A percentile compares a stretch with the other conserved stretches of the same genome.
Conservation (phyloP, 23 red algal species). For the Gracilaria domingensis region DNA sequence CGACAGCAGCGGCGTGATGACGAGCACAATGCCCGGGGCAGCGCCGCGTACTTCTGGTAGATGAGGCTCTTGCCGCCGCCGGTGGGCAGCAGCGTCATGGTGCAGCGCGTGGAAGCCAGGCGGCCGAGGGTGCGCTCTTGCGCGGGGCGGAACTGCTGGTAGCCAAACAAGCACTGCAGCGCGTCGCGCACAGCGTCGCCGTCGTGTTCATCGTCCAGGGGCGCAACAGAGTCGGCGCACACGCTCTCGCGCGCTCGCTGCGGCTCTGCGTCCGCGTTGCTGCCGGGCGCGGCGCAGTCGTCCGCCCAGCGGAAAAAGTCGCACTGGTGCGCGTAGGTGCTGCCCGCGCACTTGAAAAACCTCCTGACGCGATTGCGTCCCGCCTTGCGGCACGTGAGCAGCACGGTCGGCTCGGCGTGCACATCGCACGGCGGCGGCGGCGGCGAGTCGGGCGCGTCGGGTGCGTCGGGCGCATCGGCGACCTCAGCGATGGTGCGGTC, state of each 20-base stretch:
- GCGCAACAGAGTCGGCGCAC: background rate
- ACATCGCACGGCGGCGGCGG: constrained; percentile 8
- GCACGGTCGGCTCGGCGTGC: constrained; percentile 4
- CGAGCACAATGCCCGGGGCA: constrained; percentile 74
- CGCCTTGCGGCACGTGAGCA: constrained; percentile 22
- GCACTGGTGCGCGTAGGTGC: constrained; percentile 15
- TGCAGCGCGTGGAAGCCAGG: constrained; percentile 43
- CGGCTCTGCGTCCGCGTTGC: background rate
- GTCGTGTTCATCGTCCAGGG: background rate
- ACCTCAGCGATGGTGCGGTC: background rate
- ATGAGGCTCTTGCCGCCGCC: constrained; percentile 74
- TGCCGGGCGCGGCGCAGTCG: background rate
- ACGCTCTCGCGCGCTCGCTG: background rate
- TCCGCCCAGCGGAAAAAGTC: constrained; percentile 62
- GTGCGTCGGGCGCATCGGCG: background rate
- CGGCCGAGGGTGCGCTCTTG: constrained; percentile 52
- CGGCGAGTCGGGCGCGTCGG: no score
- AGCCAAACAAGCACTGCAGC: constrained; percentile 15
- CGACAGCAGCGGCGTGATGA: constrained; percentile 77
- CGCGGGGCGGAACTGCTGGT: constrained; percentile 42
- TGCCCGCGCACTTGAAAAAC: constrained; percentile 45
- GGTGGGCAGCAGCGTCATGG: constrained; percentile 70
- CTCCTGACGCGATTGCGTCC: constrained; percentile 25
- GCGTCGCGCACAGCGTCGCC: background rate
- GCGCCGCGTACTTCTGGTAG: constrained; percentile 79